Evolutionary conservation across 331 rosid genomes (phyloP), one percentile per base, ranked within the genome.

Genomic region (Malus hybrid): DNA sequence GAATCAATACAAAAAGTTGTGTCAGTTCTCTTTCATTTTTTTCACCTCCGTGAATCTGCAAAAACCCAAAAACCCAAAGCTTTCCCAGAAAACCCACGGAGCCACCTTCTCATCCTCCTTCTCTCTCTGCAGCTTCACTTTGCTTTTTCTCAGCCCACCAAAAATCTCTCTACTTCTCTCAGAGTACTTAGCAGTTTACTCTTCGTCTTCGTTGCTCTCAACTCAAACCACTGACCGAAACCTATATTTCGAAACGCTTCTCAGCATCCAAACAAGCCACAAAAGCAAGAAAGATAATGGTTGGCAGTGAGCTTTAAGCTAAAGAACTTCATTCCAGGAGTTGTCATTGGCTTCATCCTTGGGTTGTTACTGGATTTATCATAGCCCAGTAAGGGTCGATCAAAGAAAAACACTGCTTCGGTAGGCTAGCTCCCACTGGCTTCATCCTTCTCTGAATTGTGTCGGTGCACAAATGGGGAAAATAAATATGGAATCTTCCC

Each of bases 291-390:
- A 60, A 77, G 79, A 75, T 87, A 90, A 89, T 83, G 94, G 93
- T 75, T 93, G 36, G 78, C 84, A 29, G 79, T 74, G 79, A 84
- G 93, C 85, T 93, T 93, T 90, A 90, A 75, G 86, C 87, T 90
- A 20, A 96, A 91, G 83, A 93, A 93, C 78, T 91, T 91, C 81
- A 74, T 93, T 76, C 98, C 98, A 15, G 97, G 98, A 71, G 83
- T 93, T 80, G 87, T 93, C 19, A 86, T 93, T 75, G 98, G 98
- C 79, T 93, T 93, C 88, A 87, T 93, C 73, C 22, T 82, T 65
- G 96, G 98, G 76, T 69, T 91, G 74, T 76, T 93, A 71, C 75
- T 85, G 56, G 98, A 93, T 83, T 83, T 93, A 63, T 63, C 96
- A 18, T 88, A 86, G 68, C 90, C 88, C 54, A 20, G 52, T 31